A percentile compares a stretch with the other conserved stretches of the same genome.
phyloP scores from a whole-genome alignment of 106 monocot genomes.

The Platanthera zijinensis region DNA sequence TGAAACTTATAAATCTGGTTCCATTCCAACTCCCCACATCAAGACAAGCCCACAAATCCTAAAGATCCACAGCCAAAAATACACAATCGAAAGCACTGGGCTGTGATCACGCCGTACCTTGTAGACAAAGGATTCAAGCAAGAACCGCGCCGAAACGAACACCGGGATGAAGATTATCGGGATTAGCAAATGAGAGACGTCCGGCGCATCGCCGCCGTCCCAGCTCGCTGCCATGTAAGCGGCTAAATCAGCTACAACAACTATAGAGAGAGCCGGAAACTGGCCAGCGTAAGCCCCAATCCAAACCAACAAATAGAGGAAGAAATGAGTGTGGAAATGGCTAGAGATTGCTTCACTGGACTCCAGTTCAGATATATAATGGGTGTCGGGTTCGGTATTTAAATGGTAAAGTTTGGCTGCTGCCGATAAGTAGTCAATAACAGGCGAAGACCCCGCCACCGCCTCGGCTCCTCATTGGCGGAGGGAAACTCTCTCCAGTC shows the following conservation, averaged over 20 bases:
- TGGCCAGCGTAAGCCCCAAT: not conserved
- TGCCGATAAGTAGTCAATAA: not conserved
- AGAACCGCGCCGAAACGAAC: conserved; percentile 3
- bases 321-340: not conserved
- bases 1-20: not conserved
- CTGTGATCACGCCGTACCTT: conserved; percentile 1
- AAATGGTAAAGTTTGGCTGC: not conserved
- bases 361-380: not conserved
- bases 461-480: no score
- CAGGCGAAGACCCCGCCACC: no score
- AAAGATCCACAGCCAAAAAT: not conserved
- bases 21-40: not conserved
- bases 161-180: not conserved
- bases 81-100: not conserved
- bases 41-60: not conserved
- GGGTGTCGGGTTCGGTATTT: not conserved
- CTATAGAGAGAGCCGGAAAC: not conserved
- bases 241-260: not conserved
- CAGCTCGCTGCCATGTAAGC: not conserved
- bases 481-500: no score
- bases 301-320: not conserved
- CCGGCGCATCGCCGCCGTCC: conserved; percentile 3
- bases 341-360: not conserved
- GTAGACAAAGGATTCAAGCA: conserved; percentile 6
- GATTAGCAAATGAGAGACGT: not conserved